Conservation (phyloP, 495 filamentous ascomycete species). For the Amorphotheca resinae region DNA sequence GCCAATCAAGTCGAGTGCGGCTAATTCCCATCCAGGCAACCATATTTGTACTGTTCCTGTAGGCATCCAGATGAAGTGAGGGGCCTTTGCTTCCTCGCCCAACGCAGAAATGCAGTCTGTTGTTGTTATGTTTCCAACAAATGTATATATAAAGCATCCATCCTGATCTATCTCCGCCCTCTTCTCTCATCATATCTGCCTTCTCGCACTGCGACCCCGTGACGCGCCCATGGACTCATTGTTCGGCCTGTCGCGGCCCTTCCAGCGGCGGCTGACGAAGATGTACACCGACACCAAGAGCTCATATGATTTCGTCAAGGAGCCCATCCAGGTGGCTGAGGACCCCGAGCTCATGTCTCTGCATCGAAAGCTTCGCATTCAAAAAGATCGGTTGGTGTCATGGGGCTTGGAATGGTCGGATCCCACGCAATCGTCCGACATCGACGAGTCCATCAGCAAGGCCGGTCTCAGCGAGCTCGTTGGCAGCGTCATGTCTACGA, state of each 20-base stretch:
- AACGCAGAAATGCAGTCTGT: no score
- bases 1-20: neutral
- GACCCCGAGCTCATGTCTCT: slow-evolving; percentile 43
- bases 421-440: slow-evolving; percentile 51
- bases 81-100: no score
- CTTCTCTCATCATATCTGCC: no score
- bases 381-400: slow-evolving; percentile 64
- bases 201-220: no score
- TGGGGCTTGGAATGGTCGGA: slow-evolving; percentile 89
- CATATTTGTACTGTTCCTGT: slow-evolving; percentile 5
- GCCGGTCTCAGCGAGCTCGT: slow-evolving; percentile 82
- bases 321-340: slow-evolving; percentile 46
- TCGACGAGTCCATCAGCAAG: slow-evolving; percentile 72
- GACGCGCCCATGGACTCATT: no score
- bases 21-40: slow-evolving; percentile 8
- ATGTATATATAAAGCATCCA: no score
- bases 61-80: slow-evolving; percentile 16
- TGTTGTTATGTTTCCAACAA: no score
- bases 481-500: slow-evolving; percentile 76
- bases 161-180: no score
- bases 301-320: slow-evolving; percentile 71
- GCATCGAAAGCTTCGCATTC: slow-evolving; percentile 47
- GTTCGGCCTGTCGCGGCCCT: slow-evolving; percentile 34
- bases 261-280: slow-evolving; percentile 67
- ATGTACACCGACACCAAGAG: slow-evolving; percentile 89